phyloP scores from a whole-genome alignment of 2,329 filamentous ascomycete genomes.

The Fusarium domesticum region DNA sequence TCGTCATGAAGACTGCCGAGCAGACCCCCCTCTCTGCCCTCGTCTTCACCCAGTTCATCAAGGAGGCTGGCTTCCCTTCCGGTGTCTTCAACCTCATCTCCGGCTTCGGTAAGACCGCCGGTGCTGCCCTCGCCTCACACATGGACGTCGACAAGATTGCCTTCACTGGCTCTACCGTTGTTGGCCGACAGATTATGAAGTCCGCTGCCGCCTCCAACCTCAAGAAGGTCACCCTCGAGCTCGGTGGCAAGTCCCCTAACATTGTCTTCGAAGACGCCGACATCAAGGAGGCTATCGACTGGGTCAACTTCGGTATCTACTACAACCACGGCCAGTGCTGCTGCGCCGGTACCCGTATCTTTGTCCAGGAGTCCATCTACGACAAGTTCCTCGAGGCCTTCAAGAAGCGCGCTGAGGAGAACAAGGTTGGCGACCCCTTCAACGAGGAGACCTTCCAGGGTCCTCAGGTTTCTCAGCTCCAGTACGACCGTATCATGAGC shows the following conservation, averaged over 20 bases:
- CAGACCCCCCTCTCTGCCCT: conserved; percentile 71
- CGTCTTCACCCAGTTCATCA: conserved; percentile 61
- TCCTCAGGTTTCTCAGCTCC: conserved; percentile 78
- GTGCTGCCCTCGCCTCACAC: conserved; percentile 71
- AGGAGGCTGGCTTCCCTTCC: conserved; percentile 75
- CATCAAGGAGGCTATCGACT: conserved; percentile 72
- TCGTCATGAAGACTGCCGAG: conserved; percentile 73
- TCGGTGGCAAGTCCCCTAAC: conserved; percentile 78
- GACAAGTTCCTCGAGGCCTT: conserved; percentile 81
- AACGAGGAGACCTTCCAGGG: conserved; percentile 78
- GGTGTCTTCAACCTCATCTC: conserved; percentile 76
- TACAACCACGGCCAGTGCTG: conserved; percentile 64
- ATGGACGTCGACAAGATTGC: conserved; percentile 82
- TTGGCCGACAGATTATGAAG: conserved; percentile 78
- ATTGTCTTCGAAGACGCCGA: conserved; percentile 77
- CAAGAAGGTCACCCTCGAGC: conserved; percentile 79
- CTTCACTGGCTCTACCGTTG: conserved; percentile 74
- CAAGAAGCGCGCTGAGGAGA: conserved; percentile 70
- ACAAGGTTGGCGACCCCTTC: conserved; percentile 83
- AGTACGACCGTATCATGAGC: conserved; percentile 86
- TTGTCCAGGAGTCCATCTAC: conserved; percentile 83
- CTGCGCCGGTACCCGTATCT: conserved; percentile 78
- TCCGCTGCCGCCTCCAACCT: conserved; percentile 72
- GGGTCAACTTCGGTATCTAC: conserved; percentile 71
- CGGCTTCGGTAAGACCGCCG: conserved; percentile 74